Evolutionary conservation across 2,329 filamentous ascomycete genomes (phyloP).

Genomic region (Aspergillus proliferans): DNA sequence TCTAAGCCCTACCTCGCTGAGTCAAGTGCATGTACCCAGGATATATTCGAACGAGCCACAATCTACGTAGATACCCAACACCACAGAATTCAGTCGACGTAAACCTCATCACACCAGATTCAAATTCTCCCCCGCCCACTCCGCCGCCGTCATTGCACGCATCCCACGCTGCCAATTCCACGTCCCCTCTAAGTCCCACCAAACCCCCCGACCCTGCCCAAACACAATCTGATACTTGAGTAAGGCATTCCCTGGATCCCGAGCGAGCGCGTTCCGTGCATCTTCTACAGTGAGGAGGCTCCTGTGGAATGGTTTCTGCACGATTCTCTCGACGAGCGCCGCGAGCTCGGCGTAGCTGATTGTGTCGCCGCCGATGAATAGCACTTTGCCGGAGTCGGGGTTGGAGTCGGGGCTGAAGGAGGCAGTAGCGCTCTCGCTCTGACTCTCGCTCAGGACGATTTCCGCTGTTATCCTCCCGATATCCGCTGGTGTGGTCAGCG

Average conservation of each 20-base stretch:
- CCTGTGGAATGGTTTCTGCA: conserved; percentile 38
- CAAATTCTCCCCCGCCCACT: too few relatives aligned
- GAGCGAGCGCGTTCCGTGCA: conserved; percentile 42
- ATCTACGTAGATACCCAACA: too few relatives aligned
- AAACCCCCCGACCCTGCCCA: conserved; percentile 52
- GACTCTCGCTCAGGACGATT: conserved; percentile 31
- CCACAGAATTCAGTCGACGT: too few relatives aligned
- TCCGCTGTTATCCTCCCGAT: conserved; percentile 58
- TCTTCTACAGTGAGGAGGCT: conserved; percentile 46
- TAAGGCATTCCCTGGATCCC: conserved; percentile 45
- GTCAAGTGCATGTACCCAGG: too few relatives aligned
- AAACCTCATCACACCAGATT: too few relatives aligned
- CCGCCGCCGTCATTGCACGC: too few relatives aligned
- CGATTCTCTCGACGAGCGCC: conserved; percentile 45
- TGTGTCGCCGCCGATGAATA: conserved; percentile 59
- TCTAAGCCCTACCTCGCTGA: too few relatives aligned
- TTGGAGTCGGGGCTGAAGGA: conserved; percentile 3
- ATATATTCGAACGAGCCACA: too few relatives aligned
- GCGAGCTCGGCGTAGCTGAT: conserved; percentile 52
- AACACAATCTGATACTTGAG: conserved; percentile 58
- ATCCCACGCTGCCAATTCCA: conserved; percentile 42
- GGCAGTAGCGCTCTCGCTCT: conserved; percentile 5
- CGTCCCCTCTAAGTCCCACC: conserved; percentile 51
- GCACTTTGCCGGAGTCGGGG: conserved; percentile 37
- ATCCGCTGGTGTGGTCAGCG: conserved; percentile 57